phyloP scores from a whole-genome alignment of 2,329 filamentous ascomycete species.

The Cercospora sp. region DNA sequence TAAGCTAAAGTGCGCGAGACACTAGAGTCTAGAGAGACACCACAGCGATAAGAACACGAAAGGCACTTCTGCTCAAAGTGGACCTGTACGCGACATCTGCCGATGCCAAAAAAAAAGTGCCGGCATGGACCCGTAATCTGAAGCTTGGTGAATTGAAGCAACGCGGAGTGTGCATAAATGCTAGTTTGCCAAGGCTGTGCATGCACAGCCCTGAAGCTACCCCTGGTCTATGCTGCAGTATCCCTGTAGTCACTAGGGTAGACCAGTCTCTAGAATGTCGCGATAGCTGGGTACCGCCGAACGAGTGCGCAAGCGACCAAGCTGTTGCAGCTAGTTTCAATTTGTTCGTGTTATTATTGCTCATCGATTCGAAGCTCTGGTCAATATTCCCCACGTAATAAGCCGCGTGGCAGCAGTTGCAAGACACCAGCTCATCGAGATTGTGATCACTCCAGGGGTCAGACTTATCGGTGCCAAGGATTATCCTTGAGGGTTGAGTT shows the following conservation, averaged over 20 bases:
- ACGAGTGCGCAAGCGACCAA: neutral
- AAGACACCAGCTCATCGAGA: neutral
- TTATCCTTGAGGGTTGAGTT: neutral
- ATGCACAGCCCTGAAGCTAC: neutral
- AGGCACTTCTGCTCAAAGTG: neutral
- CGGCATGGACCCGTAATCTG: neutral
- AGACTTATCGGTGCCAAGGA: neutral
- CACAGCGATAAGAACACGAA: neutral
- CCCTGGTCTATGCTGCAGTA: neutral
- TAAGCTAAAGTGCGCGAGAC: neutral
- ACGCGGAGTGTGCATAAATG: neutral
- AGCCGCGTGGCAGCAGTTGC: neutral
- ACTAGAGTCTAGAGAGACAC: neutral
- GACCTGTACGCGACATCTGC: neutral
- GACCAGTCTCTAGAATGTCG: neutral
- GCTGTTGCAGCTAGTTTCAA: neutral
- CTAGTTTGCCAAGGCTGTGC: neutral
- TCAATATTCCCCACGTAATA: neutral
- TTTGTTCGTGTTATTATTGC: neutral
- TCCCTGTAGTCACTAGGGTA: neutral
- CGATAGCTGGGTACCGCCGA: neutral
- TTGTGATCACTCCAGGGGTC: neutral
- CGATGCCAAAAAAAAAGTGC: neutral
- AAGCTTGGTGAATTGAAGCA: neutral
- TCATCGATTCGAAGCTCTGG: neutral